Evolutionary conservation across 176 grass and related monocot genomes (phyloP).

Genomic region (Phyllostachys edulis): DNA sequence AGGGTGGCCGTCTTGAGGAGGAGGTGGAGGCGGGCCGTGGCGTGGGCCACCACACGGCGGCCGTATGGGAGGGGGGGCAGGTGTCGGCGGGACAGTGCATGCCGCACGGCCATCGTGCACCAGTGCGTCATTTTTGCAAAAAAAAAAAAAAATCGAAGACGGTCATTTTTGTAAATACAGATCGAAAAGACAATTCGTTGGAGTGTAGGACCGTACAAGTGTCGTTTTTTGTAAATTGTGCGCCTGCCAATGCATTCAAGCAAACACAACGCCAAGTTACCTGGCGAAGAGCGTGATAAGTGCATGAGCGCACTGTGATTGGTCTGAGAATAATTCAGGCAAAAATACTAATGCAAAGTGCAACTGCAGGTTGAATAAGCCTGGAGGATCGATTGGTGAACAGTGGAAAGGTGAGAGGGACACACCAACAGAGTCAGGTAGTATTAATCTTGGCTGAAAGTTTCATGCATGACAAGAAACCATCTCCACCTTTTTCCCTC

Average conservation of each 20-base stretch:
- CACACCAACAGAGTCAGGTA: not conserved
- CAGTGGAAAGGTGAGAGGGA: not conserved
- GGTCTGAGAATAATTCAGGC: not conserved
- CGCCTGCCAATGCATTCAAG: not conserved
- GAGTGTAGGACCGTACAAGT: no score
- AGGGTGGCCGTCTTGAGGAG: no score
- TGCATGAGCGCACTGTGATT: not conserved
- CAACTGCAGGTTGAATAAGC: not conserved
- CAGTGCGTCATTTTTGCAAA: no score
- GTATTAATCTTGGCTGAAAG: not conserved
- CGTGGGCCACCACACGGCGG: no score
- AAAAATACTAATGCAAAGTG: not conserved
- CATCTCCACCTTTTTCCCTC: not conserved
- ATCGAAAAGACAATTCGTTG: no score
- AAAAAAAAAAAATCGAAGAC: no score
- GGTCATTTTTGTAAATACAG: no score
- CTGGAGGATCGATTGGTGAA: not conserved
- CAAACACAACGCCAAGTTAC: not conserved
- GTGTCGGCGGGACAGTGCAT: no score
- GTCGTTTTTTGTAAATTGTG: not conserved
- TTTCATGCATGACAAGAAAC: conserved; percentile 8
- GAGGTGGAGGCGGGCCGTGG: no score
- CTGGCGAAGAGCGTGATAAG: no score
- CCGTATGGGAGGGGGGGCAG: no score
- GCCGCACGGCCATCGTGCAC: no score